Percentiles rank a stretch among this genome's conserved stretches.
These are phyloP conservation scores for Brassica carinata DNA, from an alignment of 345 rosid genomes.

Conservation along the genomic window DNA sequence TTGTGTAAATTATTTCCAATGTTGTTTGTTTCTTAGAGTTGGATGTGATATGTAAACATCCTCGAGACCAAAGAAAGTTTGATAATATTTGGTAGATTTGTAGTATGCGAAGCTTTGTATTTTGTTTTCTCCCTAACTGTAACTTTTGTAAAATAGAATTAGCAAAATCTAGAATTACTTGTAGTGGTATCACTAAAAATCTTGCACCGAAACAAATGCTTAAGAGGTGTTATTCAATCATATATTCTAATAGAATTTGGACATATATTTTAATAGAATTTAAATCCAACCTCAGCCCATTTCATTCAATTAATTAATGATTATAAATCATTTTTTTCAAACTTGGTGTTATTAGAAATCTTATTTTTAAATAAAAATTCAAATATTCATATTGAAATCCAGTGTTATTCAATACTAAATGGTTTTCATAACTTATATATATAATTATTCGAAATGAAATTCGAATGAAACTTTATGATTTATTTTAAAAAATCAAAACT, in stretches of 20 bases:
- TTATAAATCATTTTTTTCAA: no score
- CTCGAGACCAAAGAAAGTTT: background rate
- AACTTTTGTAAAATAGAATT: background rate
- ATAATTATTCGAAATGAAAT: background rate
- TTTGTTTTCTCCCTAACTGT: background rate
- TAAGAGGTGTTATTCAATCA: background rate
- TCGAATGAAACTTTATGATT: background rate
- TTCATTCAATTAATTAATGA: no score
- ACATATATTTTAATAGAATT: no score
- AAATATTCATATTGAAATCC: background rate
- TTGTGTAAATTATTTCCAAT: background rate
- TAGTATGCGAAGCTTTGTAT: background rate
- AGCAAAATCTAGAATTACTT: background rate
- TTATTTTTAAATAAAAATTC: no score
- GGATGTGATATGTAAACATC: background rate
- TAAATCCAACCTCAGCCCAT: no score
- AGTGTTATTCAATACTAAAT: background rate
- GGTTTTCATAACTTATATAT: no score
- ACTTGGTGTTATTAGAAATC: no score
- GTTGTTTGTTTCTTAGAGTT: constrained; percentile 16
- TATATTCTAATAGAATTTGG: no score
- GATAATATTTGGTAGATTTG: background rate
- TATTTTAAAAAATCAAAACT: no score
- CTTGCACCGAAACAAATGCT: background rate
- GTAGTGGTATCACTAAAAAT: background rate